Conservation (phyloP, 2,329 filamentous ascomycete species). For the Stemphylium beticola region DNA sequence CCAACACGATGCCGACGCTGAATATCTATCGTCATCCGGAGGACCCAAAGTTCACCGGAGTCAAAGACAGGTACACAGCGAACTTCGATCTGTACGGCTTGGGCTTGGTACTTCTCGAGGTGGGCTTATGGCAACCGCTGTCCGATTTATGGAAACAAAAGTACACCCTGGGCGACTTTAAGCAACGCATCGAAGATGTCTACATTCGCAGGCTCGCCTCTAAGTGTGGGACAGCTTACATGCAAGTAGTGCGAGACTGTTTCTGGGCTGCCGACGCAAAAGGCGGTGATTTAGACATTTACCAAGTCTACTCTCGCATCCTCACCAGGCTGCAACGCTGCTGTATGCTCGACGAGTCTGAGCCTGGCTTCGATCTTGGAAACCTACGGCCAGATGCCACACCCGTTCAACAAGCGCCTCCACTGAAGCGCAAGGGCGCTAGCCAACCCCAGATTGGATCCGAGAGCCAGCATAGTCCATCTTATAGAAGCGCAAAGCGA, state of each 20-base stretch:
- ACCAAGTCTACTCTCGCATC: slow-evolving; percentile 53
- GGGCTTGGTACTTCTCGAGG: slow-evolving; percentile 73
- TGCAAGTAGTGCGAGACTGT: slow-evolving; percentile 75
- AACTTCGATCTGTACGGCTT: slow-evolving; percentile 74
- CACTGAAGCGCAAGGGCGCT: slow-evolving; percentile 43
- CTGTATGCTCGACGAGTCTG: slow-evolving; percentile 48
- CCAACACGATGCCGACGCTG: slow-evolving; percentile 49
- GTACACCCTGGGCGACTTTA: slow-evolving; percentile 66
- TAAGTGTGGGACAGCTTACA: slow-evolving; percentile 75
- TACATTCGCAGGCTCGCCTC: slow-evolving; percentile 69
- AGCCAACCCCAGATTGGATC: slow-evolving; percentile 31
- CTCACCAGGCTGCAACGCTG: slow-evolving; percentile 49
- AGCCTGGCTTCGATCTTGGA: slow-evolving; percentile 38
- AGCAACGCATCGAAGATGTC: slow-evolving; percentile 66
- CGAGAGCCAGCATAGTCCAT: slow-evolving; percentile 39
- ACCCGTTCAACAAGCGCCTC: slow-evolving; percentile 28
- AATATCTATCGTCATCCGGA: slow-evolving; percentile 74
- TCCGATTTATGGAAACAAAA: slow-evolving; percentile 65
- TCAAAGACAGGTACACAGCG: slow-evolving; percentile 36
- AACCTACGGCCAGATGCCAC: slow-evolving; percentile 31
- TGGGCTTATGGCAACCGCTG: slow-evolving; percentile 76
- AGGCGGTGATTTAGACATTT: slow-evolving; percentile 39
- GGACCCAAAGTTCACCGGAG: slow-evolving; percentile 48
- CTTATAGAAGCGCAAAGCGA: slow-evolving; percentile 45
- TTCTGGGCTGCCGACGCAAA: slow-evolving; percentile 69